These are phyloP conservation scores for Boletus pseudo-olivaceus DNA, from an alignment of 768 basidiomycete genomes.

Conservation along the genomic window DNA sequence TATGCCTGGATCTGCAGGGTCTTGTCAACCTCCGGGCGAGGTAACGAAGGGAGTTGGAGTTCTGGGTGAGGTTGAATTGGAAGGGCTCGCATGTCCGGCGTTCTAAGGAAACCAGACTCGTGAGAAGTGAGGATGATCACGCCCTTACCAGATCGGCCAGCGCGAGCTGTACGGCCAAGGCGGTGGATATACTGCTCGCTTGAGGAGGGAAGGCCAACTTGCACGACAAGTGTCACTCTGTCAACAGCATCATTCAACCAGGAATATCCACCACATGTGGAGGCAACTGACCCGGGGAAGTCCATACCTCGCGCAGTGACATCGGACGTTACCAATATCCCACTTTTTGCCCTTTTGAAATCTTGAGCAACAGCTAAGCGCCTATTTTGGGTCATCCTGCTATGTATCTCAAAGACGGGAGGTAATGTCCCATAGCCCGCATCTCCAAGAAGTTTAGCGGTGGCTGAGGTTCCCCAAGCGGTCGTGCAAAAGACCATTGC, in stretches of 20 bases:
- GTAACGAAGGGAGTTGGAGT: slow-evolving; percentile 27
- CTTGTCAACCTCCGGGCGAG: slow-evolving; percentile 27
- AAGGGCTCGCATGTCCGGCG: slow-evolving; percentile 38
- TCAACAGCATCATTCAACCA: slow-evolving; percentile 3
- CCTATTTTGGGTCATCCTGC: slow-evolving; percentile 47
- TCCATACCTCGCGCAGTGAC: slow-evolving; percentile 67
- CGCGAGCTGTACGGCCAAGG: slow-evolving; percentile 74
- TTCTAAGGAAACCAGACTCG: slow-evolving; percentile 48
- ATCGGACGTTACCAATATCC: slow-evolving; percentile 50
- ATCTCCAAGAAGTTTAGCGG: slow-evolving; percentile 32
- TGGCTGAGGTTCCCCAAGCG: slow-evolving; percentile 51
- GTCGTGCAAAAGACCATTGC: slow-evolving; percentile 68
- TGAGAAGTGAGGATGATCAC: slow-evolving; percentile 51
- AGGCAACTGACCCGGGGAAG: slow-evolving; percentile 48
- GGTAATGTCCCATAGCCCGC: slow-evolving; percentile 31
- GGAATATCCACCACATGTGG: background rate
- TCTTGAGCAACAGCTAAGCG: slow-evolving; percentile 47
- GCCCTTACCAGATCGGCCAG: slow-evolving; percentile 60
- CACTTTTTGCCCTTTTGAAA: slow-evolving; percentile 45
- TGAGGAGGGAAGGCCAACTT: slow-evolving; percentile 63
- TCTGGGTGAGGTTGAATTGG: slow-evolving; percentile 35
- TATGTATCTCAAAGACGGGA: slow-evolving; percentile 53
- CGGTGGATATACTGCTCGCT: slow-evolving; percentile 79
- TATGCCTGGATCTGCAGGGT: slow-evolving; percentile 50
- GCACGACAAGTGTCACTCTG: slow-evolving; percentile 58